These are phyloP conservation scores for Ophiosphaerella korrae DNA, from an alignment of 2,329 filamentous ascomycete species.

Conservation along the genomic window DNA sequence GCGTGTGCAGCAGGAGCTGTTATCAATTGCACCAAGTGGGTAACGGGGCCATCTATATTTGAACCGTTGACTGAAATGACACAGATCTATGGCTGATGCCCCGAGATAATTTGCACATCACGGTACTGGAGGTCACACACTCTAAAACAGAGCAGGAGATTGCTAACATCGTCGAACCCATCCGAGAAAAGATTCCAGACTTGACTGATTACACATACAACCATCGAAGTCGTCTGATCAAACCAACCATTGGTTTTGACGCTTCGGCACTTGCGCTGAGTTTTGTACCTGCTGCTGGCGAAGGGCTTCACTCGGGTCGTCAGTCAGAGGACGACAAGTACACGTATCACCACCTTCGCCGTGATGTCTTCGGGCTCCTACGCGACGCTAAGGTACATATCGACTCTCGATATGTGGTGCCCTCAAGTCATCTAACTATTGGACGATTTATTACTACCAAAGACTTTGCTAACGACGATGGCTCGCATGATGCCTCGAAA, in stretches of 20 bases:
- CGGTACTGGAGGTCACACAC: conserved; percentile 82
- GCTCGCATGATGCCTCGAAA: conserved; percentile 58
- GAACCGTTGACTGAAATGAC: conserved; percentile 7
- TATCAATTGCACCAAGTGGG: conserved; percentile 71
- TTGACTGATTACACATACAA: conserved; percentile 70
- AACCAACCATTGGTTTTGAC: conserved; percentile 83
- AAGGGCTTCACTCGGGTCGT: conserved; percentile 49
- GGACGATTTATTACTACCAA: conserved; percentile 74
- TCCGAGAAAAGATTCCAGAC: conserved; percentile 61
- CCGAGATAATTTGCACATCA: conserved; percentile 77
- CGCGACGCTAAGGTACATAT: conserved; percentile 69
- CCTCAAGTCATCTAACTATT: conserved; percentile 87
- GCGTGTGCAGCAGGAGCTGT: conserved; percentile 70
- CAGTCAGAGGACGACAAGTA: conserved; percentile 64
- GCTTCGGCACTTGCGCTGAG: conserved; percentile 83
- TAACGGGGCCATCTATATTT: not conserved
- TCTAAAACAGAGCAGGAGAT: conserved; percentile 75
- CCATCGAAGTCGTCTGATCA: conserved; percentile 76
- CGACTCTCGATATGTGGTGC: conserved; percentile 82
- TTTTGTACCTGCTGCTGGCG: conserved; percentile 78
- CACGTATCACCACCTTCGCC: conserved; percentile 88
- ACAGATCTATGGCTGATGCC: conserved; percentile 88
- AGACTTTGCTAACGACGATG: conserved; percentile 55
- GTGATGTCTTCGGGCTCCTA: conserved; percentile 72
- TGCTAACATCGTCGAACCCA: conserved; percentile 60